Evolutionary conservation across 2,329 filamentous ascomycete species (phyloP).

Genomic region (Lachnellula suecica): DNA sequence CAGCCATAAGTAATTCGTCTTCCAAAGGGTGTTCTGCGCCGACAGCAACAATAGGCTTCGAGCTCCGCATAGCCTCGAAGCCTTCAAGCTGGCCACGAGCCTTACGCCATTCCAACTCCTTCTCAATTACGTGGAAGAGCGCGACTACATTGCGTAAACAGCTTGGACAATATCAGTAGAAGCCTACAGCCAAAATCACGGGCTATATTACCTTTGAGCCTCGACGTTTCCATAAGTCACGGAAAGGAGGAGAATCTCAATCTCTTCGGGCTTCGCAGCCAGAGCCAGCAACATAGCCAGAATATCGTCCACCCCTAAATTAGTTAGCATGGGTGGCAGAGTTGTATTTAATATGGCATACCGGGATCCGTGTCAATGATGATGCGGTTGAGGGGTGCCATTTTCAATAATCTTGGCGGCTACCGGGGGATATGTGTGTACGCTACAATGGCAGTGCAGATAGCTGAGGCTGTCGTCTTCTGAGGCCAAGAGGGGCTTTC

Average conservation of each 20-base stretch:
- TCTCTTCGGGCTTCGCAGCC: constrained; percentile 75
- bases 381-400: constrained; percentile 71
- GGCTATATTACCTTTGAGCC: constrained; percentile 63
- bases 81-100: constrained; percentile 64
- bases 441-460: too few relatives aligned
- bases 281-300: constrained; percentile 86
- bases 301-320: constrained; percentile 80
- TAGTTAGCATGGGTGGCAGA: constrained; percentile 7
- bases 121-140: constrained; percentile 88
- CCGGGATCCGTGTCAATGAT: constrained; percentile 96
- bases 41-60: constrained; percentile 81
- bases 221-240: constrained; percentile 94
- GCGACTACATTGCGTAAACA: constrained; percentile 87
- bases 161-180: constrained; percentile 40
- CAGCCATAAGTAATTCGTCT: constrained; percentile 75
- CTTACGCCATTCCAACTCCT: constrained; percentile 82
- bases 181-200: not conserved
- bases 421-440: not conserved
- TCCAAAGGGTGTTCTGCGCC: constrained; percentile 84
- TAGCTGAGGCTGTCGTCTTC: too few relatives aligned
- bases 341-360: constrained; percentile 36
- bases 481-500: too few relatives aligned
- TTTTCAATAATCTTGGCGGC: constrained; percentile 33
- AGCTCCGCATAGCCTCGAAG: constrained; percentile 69
- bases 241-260: constrained; percentile 83